Percentiles rank a stretch among this genome's conserved stretches.
Conservation (phyloP, 805 yeast genomes). For the Ogataea saltuana region DNA sequence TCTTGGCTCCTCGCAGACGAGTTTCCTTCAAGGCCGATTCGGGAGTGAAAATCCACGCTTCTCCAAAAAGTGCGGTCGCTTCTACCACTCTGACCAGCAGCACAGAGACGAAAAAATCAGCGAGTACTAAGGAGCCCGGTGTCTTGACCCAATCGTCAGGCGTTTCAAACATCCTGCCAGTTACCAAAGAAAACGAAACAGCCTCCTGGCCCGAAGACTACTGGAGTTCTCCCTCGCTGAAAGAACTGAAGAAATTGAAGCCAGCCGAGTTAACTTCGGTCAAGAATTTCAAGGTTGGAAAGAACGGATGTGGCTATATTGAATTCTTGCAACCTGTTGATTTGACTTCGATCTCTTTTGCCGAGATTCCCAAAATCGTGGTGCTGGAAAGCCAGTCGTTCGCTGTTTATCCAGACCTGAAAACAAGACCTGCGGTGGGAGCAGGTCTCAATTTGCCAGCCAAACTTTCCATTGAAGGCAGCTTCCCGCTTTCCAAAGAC, state of each 20-base stretch:
- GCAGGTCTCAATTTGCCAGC: constrained; percentile 83
- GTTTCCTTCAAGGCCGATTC: constrained; percentile 35
- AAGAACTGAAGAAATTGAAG: constrained; percentile 58
- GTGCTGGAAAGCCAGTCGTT: constrained; percentile 60
- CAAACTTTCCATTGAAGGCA: constrained; percentile 69
- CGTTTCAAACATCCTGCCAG: constrained; percentile 1
- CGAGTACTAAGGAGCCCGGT: not conserved
- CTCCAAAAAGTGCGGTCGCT: not conserved
- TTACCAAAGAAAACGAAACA: not conserved
- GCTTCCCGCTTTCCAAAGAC: constrained; percentile 77
- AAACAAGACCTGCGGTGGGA: constrained; percentile 61
- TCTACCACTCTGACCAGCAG: not conserved
- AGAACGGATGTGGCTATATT: constrained; percentile 72
- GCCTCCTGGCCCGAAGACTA: constrained; percentile 58
- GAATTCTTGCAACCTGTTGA: constrained; percentile 84
- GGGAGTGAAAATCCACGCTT: not conserved
- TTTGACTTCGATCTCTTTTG: constrained; percentile 63
- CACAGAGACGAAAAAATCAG: constrained; percentile 1
- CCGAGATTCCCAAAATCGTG: constrained; percentile 66
- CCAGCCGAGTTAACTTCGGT: constrained; percentile 66
- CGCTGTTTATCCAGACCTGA: constrained; percentile 70
- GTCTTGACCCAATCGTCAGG: too few species aligned
- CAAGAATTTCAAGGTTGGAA: constrained; percentile 70
- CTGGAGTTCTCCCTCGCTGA: constrained; percentile 80
- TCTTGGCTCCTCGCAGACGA: constrained; percentile 31